phyloP scores from a whole-genome alignment of 2,329 filamentous ascomycete genomes.

The Cladosporium sp. region DNA sequence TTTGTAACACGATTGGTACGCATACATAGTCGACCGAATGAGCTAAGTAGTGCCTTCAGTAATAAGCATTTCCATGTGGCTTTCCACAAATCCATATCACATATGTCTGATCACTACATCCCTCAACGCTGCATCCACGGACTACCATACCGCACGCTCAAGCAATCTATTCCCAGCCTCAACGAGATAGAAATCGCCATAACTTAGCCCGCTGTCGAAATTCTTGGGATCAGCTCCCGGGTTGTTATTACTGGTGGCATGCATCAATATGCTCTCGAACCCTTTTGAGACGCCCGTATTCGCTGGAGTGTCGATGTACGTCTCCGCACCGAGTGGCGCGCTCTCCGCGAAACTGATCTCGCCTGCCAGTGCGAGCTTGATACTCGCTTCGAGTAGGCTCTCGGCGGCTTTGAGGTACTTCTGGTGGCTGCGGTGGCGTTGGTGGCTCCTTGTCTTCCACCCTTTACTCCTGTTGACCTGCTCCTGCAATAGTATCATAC shows the following conservation, averaged over 20 bases:
- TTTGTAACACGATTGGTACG: not conserved
- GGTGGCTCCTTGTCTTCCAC: not conserved
- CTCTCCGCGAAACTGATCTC: slow-evolving; percentile 24
- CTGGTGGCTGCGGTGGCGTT: not conserved
- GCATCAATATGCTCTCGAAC: slow-evolving; percentile 24
- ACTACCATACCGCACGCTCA: not conserved
- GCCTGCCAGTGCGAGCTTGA: slow-evolving; percentile 21
- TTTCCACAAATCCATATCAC: not conserved
- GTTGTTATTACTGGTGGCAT: slow-evolving; percentile 26
- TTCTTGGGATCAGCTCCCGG: slow-evolving; percentile 21
- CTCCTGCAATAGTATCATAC: slow-evolving; percentile 21
- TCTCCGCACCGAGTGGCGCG: slow-evolving; percentile 21
- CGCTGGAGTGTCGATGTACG: slow-evolving; percentile 21
- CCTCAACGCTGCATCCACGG: not conserved
- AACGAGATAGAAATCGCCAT: slow-evolving; percentile 25
- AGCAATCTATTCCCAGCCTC: slow-evolving; percentile 23
- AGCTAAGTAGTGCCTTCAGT: too few species aligned
- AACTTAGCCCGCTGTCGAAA: slow-evolving; percentile 23
- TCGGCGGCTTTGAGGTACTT: slow-evolving; percentile 21
- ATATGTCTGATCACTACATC: not conserved
- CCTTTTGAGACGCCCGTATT: slow-evolving; percentile 19
- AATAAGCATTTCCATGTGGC: too few species aligned
- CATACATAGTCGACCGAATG: not conserved
- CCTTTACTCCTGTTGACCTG: slow-evolving; percentile 20
- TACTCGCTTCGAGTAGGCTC: slow-evolving; percentile 15